Evolutionary conservation across 2,329 filamentous ascomycete species (phyloP).

Genomic region (Ascochyta clinopodiicola): DNA sequence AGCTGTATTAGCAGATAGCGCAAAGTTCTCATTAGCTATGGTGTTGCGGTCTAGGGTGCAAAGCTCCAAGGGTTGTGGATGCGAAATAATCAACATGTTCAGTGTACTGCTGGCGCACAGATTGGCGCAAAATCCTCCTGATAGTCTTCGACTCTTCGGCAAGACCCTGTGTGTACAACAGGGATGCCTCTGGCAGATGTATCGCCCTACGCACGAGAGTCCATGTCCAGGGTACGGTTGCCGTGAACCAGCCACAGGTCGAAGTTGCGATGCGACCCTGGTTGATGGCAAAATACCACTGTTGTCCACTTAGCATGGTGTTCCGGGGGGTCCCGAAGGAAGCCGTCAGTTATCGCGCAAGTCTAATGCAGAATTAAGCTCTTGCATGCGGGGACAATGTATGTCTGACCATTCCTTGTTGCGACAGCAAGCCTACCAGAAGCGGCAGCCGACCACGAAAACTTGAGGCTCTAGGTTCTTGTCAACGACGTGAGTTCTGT

Average conservation of each 20-base stretch:
- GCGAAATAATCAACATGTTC: background rate
- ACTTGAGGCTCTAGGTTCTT: background rate
- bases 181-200: background rate
- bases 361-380: conserved; percentile 3
- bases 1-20: conserved; percentile 2
- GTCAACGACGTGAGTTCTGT: too few species aligned
- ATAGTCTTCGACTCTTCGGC: background rate
- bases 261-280: conserved; percentile 4
- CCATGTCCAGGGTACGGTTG: background rate
- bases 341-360: conserved; percentile 5
- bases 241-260: background rate
- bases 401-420: conserved; percentile 11
- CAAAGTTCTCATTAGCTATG: background rate
- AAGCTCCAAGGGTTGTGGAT: background rate
- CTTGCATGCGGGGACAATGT: background rate
- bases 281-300: background rate
- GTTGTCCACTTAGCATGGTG: conserved; percentile 9
- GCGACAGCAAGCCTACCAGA: conserved; percentile 3
- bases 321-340: background rate
- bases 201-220: background rate
- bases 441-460: background rate
- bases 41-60: background rate
- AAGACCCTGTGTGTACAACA: background rate
- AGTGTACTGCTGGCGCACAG: background rate
- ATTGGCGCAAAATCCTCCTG: background rate